Base-by-base conservation (phyloP, 345 rosid genomes). In the Citrus australasica region DNA sequence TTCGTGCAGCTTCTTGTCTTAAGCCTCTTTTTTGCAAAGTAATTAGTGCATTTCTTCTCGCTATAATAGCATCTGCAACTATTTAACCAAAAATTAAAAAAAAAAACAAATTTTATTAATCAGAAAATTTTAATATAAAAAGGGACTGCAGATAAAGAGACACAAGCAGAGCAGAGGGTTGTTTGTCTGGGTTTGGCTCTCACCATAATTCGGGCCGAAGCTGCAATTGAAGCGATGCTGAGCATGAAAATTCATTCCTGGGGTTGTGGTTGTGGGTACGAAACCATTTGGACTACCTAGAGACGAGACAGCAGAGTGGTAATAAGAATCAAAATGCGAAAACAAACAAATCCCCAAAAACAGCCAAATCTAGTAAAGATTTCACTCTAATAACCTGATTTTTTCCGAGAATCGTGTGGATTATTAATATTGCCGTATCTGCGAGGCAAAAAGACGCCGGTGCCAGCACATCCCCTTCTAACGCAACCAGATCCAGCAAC, bases 361-460 rank as follows among this genome's bases (percentile, higher is more conserved):
- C 13, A 0, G 16, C 4, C 5, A 3, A 11, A 46, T 13, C 16
- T 13, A 13, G 51, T 46, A 11, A 46, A 11, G 0, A 46, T 46
- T 46, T 0, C 7, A 17, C 42, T 4, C 10, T 13, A 74, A 11
- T 68, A 11, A 93, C 98, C 92, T 80, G 93, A 17, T 82, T 91
- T 93, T 88, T 86, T 92, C 46, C 80, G 83, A 35, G 89, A 40
- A 48, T 86, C 95, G 0, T 84, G 62, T 2, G 89, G 84, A 30
- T 84, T 51, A 8, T 75, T 79, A 53, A 4, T 1, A 53, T 53
- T 53, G 22, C 83, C 80, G n/a, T 73, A 76, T 63, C 82, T 84
- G 17, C 92, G 91, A 63, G 99, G 99, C 76, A 95, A 79, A 84
- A 95, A 95, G 14, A 95, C 99, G 35, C 98, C 98, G 25, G 99